phyloP scores from a whole-genome alignment of 495 filamentous ascomycete species.

The Bombardia bombarda region DNA sequence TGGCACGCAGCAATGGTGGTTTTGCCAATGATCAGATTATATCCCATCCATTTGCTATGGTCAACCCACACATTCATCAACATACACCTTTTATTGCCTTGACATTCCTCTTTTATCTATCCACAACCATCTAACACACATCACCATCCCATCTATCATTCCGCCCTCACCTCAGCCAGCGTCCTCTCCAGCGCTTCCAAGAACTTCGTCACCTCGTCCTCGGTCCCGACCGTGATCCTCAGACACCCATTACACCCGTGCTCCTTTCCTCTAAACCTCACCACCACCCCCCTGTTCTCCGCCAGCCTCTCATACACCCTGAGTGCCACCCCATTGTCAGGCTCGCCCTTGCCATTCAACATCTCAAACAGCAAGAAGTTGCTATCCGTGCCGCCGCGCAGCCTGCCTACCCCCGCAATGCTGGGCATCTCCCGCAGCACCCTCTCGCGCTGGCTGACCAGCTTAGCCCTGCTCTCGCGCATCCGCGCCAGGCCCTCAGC shows the following conservation, averaged over 20 bases:
- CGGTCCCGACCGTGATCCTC: constrained; percentile 87
- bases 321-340: constrained; percentile 70
- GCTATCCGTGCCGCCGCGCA: constrained; percentile 69
- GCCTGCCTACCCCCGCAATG: constrained; percentile 70
- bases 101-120: too few species aligned
- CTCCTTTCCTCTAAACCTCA: constrained; percentile 90
- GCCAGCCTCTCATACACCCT: constrained; percentile 76
- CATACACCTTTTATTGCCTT: too few species aligned
- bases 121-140: too few species aligned
- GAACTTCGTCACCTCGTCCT: constrained; percentile 72
- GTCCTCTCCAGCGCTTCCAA: constrained; percentile 58
- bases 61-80: too few species aligned
- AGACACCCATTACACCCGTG: constrained; percentile 80
- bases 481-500: constrained; percentile 60
- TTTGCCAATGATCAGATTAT: too few species aligned
- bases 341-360: constrained; percentile 59
- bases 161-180: constrained; percentile 45
- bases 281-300: constrained; percentile 82
- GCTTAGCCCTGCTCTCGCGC: constrained; percentile 54
- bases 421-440: constrained; percentile 64
- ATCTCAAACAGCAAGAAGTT: constrained; percentile 93
- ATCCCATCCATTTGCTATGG: too few species aligned
- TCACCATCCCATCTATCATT: too few species aligned
- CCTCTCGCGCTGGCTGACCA: constrained; percentile 69
- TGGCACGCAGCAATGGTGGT: too few species aligned